These are phyloP conservation scores for Physcia stellaris DNA, from an alignment of 495 filamentous ascomycete genomes.

Conservation along the genomic window DNA sequence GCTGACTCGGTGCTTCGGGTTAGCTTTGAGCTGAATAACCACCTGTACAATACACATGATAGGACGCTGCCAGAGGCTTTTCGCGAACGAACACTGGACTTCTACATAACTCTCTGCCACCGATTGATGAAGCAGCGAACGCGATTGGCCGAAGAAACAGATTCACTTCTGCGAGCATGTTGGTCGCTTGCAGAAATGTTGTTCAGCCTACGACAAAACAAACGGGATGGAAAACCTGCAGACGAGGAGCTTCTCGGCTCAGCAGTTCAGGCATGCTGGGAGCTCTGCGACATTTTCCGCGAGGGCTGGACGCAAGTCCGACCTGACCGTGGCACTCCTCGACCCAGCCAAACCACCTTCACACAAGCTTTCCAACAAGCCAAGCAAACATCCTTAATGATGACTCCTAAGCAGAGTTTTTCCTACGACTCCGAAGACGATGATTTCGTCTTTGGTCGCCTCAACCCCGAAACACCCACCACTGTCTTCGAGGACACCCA, in stretches of 20 bases:
- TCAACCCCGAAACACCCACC: constrained; percentile 72
- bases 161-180: constrained; percentile 70
- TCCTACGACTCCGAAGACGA: constrained; percentile 8
- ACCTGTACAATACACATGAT: constrained; percentile 85
- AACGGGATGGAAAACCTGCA: constrained; percentile 51
- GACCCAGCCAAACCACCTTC: constrained; percentile 67
- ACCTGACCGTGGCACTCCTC: constrained; percentile 75
- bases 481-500: constrained; percentile 82
- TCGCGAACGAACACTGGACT: constrained; percentile 77
- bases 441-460: constrained; percentile 22
- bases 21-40: constrained; percentile 90
- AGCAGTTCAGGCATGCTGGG: constrained; percentile 88
- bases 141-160: constrained; percentile 62
- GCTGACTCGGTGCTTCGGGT: constrained; percentile 77
- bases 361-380: constrained; percentile 36
- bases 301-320: constrained; percentile 86
- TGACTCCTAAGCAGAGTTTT: constrained; percentile 15
- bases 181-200: constrained; percentile 91
- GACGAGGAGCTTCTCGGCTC: constrained; percentile 77
- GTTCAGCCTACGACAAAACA: constrained; percentile 79
- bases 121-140: constrained; percentile 85
- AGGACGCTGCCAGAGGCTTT: constrained; percentile 76
- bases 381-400: constrained; percentile 20
- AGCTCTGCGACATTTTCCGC: constrained; percentile 84
- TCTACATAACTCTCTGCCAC: constrained; percentile 87